These are phyloP conservation scores for Wickerhamiella pararugosa DNA, from an alignment of 1,139 yeast genomes.

Conservation along the genomic window DNA sequence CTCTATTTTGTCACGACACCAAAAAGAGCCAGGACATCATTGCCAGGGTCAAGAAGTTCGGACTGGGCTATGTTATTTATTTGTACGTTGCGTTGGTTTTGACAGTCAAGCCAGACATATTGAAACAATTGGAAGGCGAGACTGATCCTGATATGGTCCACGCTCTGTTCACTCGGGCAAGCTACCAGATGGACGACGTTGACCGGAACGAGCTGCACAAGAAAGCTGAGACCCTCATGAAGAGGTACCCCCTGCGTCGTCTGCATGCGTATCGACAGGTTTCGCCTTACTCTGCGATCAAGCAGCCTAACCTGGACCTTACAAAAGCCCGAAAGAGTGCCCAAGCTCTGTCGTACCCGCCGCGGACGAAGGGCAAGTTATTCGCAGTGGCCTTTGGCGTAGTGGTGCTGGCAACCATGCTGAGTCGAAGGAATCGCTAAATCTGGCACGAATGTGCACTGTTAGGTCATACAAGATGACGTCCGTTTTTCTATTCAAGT, in stretches of 20 bases:
- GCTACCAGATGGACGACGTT: not conserved
- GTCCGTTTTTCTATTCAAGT: too few relatives aligned
- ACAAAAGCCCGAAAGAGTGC: constrained; percentile 4
- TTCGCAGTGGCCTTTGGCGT: constrained; percentile 12
- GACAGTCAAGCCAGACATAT: constrained; percentile 29
- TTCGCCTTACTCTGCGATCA: constrained; percentile 13
- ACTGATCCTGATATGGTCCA: constrained; percentile 6
- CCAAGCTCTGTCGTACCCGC: not conserved
- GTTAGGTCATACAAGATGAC: too few relatives aligned
- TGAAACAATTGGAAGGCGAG: constrained; percentile 14
- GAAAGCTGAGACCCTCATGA: constrained; percentile 9
- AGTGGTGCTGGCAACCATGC: constrained; percentile 11
- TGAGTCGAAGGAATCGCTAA: constrained; percentile 1
- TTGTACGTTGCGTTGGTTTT: constrained; percentile 41
- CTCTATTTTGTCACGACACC: constrained; percentile 67
- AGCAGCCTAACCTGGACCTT: constrained; percentile 9
- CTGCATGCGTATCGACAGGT: constrained; percentile 10
- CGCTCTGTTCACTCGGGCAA: constrained; percentile 1
- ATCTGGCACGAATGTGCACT: not conserved
- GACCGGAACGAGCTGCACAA: constrained; percentile 1
- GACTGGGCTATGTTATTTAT: constrained; percentile 33
- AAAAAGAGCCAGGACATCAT: constrained; percentile 41
- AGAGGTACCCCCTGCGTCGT: constrained; percentile 10
- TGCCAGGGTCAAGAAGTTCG: constrained; percentile 44
- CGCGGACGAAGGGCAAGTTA: constrained; percentile 4